Base-by-base conservation (phyloP, 768 basidiomycete species). In the Lyophyllum semitale region DNA sequence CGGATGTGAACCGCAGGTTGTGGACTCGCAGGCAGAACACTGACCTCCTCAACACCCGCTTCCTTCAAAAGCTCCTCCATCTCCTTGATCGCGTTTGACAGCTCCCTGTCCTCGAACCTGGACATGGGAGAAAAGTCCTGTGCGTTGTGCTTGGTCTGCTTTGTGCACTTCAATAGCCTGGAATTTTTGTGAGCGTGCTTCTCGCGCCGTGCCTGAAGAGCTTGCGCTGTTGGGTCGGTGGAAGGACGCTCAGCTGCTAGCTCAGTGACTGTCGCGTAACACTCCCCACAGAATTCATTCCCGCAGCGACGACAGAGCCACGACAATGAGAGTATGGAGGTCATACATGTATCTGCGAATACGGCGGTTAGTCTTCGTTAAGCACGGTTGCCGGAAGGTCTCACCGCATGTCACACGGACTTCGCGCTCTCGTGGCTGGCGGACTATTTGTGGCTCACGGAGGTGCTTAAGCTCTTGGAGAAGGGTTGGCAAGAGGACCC, bases 241-340 rank as follows among this genome's bases (percentile, higher is more conserved):
- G 74, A 77, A 1, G 76, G 70, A 26, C 74, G 77, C 56, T 81
- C 82, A 55, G 75, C 71, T 8, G 87, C 90, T 32, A 89, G 73
- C 13, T 85, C 83, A 51, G 74, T 71, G 49, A 95, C 84, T 59
- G 84, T 86, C 25, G 80, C 76, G 63, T 84, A 91, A 66, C 95
- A 97, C 56, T 92, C 89, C 1, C 85, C 78, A 66, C 95, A 98
- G 9, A 90, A 85, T 71, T 97, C 95, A 9, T 92, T 84, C 4
- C 93, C 95, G 68, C 95, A 98, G 35, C 84, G 67, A n/a, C 89
- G 81, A 68, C 94, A 96, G 83, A 95, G 90, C 85, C 91, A 96
- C 27, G 86, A 89, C 53, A 84, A 86, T 6, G 89, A 88, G 70
- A 96, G 95, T 54, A 96, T 85, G 12, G 94, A 95, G 4, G 93